phyloP scores from a whole-genome alignment of 2,329 filamentous ascomycete species.

The Fusarium marasasianum region DNA sequence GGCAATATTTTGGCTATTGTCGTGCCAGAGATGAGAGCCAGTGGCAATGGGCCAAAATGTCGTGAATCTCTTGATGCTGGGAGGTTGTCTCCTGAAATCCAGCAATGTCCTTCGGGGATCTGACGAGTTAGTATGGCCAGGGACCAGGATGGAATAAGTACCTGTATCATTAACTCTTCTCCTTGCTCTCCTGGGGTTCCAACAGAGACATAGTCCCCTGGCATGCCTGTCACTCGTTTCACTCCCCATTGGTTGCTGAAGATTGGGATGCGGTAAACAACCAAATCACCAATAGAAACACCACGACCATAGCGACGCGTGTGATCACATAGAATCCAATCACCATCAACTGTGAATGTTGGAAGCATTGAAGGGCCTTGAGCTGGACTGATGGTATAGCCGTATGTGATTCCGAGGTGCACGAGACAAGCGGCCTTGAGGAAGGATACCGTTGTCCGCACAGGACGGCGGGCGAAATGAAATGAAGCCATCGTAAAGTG shows the following conservation, averaged over 20 bases:
- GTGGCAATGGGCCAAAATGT: constrained; percentile 83
- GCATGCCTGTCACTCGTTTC: constrained; percentile 83
- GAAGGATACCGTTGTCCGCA: constrained; percentile 49
- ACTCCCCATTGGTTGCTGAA: constrained; percentile 69
- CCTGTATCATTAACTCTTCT: constrained; percentile 71
- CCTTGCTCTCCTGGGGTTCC: constrained; percentile 65
- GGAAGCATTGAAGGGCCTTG: constrained; percentile 89
- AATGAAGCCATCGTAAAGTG: constrained; percentile 36
- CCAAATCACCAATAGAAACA: constrained; percentile 81
- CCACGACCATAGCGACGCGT: constrained; percentile 73
- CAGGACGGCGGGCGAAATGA: constrained; percentile 52
- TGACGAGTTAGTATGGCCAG: constrained; percentile 48
- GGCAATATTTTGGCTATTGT: constrained; percentile 72
- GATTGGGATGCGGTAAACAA: constrained; percentile 80
- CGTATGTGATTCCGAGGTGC: constrained; percentile 64
- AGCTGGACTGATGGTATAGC: constrained; percentile 67
- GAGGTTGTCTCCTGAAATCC: constrained; percentile 89
- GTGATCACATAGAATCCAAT: constrained; percentile 75
- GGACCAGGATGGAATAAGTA: constrained; percentile 43
- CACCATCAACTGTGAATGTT: constrained; percentile 74
- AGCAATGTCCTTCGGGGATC: constrained; percentile 93
- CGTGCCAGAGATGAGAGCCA: constrained; percentile 86
- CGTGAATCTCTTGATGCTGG: constrained; percentile 86
- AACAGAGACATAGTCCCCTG: constrained; percentile 77
- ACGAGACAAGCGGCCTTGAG: constrained; percentile 54